Base-by-base conservation (phyloP, 2,329 filamentous ascomycete genomes). In the Monosporascus sp. region DNA sequence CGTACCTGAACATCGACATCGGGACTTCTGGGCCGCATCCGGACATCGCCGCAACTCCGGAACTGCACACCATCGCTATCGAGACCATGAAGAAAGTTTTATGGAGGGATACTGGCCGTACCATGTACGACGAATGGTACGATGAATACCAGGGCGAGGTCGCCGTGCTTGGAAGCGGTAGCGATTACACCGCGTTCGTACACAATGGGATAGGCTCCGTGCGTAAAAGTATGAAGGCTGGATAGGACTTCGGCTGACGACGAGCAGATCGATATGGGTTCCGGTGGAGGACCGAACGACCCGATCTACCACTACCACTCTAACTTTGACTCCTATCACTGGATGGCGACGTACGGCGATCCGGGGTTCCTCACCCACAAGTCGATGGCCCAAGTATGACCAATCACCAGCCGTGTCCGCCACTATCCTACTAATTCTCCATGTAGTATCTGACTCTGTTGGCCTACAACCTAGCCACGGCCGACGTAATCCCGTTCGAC, bases 311-410 rank as follows among this genome's bases (percentile, higher is more conserved):
- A 88, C 58, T 95, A 94, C 64, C 89, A 95, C 67, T 82, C 82
- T 56, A 94, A 94, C 70, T 95, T 92, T 65, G 90, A 95, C 65
- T 88, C 81, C 36, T 92, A 89, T 65, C 75, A 86, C 62, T 95
- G 90, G 90, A 94, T 94, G 88, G 78, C 85, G 15, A 85, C 75
- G 3, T 90, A 83, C 59, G 89, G 89, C 4, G 90, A 96, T 59
- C 78, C 78, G 1, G 77, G 73, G 0, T 83, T 81, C 49, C 73
- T 80, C n/a, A 80, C 84, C 41, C 85, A 88, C 56, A 68, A 76
- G 7, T 74, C 84, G 1, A 74, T 79, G 54, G 74, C 83, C 1
- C 82, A 81, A 61, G 66, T 85, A 47, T 76, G 49, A 15, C 27
- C 42, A 6, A 42, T 42, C 5, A 11, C 24, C 9, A 20, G 18